These are phyloP conservation scores for Neopestalotiopsis clavispora DNA, from an alignment of 2,329 filamentous ascomycete species.

Conservation along the genomic window DNA sequence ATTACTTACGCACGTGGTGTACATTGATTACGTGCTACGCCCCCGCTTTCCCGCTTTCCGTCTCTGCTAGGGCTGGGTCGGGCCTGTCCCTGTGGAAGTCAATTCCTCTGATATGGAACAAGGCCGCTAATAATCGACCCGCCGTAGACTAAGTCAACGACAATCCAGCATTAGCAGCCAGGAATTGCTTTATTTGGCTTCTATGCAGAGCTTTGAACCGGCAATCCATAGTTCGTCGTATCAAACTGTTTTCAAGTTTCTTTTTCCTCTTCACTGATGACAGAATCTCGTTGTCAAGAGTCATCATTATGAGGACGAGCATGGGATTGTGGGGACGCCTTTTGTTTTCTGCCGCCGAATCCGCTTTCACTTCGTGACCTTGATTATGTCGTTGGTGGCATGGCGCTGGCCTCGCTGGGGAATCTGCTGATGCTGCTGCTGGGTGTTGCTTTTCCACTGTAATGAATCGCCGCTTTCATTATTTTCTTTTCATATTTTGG, in stretches of 20 bases:
- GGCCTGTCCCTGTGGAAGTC: not conserved
- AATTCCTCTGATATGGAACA: not conserved
- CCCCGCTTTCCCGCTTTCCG: not conserved
- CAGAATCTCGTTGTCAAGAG: not conserved
- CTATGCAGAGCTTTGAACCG: not conserved
- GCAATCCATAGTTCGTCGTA: not conserved
- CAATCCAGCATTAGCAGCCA: not conserved
- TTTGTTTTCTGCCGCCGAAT: slow-evolving; percentile 1
- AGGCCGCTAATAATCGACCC: not conserved
- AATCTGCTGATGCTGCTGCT: not conserved
- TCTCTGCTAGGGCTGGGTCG: not conserved
- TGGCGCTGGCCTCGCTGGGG: not conserved
- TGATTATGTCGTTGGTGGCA: not conserved
- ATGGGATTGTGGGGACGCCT: not conserved
- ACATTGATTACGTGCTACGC: not conserved
- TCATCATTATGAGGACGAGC: not conserved
- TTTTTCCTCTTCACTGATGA: not conserved
- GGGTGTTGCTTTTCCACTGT: not conserved
- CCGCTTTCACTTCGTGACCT: not conserved
- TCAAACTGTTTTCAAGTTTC: not conserved
- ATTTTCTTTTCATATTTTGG: not conserved
- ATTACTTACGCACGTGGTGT: not conserved
- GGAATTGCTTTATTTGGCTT: not conserved
- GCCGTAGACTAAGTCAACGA: not conserved
- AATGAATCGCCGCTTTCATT: not conserved